These are phyloP conservation scores for Cicer arietinum DNA, from an alignment of 306 rosid genomes.

Conservation along the genomic window DNA sequence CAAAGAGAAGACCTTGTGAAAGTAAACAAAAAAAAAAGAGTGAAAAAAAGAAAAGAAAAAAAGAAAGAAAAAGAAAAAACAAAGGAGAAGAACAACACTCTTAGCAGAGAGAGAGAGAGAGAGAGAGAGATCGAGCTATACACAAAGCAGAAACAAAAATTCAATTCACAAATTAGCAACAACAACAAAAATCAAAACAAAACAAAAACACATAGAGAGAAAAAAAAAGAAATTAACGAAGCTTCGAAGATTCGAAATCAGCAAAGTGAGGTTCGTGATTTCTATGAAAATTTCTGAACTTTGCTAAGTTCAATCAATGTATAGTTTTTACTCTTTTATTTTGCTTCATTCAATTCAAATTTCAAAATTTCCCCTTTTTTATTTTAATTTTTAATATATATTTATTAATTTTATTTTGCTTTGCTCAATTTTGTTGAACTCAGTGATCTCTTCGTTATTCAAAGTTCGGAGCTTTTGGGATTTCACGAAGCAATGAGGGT, in stretches of 20 bases:
- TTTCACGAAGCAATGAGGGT: constrained; percentile 53
- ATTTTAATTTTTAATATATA: background rate
- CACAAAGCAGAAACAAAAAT: constrained; percentile 44
- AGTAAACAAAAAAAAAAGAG: background rate
- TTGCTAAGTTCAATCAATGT: constrained; percentile 62
- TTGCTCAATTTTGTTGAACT: constrained; percentile 48
- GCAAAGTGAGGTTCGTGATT: constrained; percentile 65
- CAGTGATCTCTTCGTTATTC: constrained; percentile 63
- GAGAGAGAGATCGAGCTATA: constrained; percentile 65
- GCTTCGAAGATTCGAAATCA: constrained; percentile 62
- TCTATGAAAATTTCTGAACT: constrained; percentile 68
- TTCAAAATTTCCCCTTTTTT: background rate
- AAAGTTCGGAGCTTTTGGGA: constrained; percentile 59
- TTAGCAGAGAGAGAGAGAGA: constrained; percentile 55
- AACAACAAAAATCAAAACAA: background rate
- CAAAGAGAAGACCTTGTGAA: constrained; percentile 7
- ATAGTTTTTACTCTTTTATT: constrained; percentile 55
- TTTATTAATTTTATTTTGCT: background rate
- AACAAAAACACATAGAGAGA: background rate
- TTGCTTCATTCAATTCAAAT: constrained; percentile 46
- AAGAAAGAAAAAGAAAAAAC: constrained; percentile 31
- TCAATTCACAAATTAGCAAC: constrained; percentile 30
- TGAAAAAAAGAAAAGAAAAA: background rate
- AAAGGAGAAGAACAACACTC: constrained; percentile 37
- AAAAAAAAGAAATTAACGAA: constrained; percentile 43